Conservation (phyloP, 2,329 filamentous ascomycete genomes). For the Triangularia setosa region DNA sequence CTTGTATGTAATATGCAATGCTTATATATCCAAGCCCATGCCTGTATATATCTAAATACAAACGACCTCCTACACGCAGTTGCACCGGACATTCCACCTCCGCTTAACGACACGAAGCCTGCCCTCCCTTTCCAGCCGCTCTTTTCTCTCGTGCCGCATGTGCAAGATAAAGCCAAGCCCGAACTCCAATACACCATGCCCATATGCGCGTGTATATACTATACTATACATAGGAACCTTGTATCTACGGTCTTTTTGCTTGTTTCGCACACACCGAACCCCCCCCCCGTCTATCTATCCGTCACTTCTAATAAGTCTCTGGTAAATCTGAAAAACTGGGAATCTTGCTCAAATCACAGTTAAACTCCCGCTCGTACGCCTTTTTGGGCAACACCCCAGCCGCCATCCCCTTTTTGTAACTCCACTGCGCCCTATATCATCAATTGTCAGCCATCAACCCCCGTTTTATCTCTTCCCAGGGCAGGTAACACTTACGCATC, state of each 20-base stretch:
- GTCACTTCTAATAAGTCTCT: constrained; percentile 46
- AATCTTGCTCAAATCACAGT: constrained; percentile 54
- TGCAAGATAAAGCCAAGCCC: not conserved
- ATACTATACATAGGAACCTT: no score
- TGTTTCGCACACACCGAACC: no score
- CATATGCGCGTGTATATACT: not conserved
- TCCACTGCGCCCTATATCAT: constrained; percentile 66
- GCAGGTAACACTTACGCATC: constrained; percentile 23
- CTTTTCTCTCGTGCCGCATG: not conserved
- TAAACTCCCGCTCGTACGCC: constrained; percentile 67
- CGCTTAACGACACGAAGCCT: no score
- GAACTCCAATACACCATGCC: not conserved
- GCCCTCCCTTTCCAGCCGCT: no score
- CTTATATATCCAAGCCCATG: not conserved
- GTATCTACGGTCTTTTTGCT: not conserved
- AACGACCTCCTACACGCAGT: no score
- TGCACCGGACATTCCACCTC: no score
- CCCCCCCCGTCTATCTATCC: not conserved
- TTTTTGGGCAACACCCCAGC: constrained; percentile 76
- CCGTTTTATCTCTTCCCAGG: not conserved
- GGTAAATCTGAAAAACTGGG: constrained; percentile 51
- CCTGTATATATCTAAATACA: no score
- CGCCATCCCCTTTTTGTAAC: constrained; percentile 74
- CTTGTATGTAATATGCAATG: not conserved
- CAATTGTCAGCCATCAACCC: constrained; percentile 8